phyloP scores from a whole-genome alignment of 306 rosid species.

The Medicago truncatula region MtrunA17r5.0-ANR NC_053042.1:12519501-12520000 shows the following conservation, averaged over 20 bases:
- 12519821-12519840: constrained; percentile 25
- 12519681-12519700: constrained; percentile 18
- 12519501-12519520: too few species aligned
- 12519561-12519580: not conserved
- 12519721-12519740: constrained; percentile 3
- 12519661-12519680: constrained; percentile 18
- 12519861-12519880: constrained; percentile 43
- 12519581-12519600: not conserved
- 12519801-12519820: not conserved
- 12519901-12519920: constrained; percentile 35
- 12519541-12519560: not conserved
- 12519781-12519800: not conserved
- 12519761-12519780: not conserved
- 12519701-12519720: constrained; percentile 14
- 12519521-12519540: not conserved
- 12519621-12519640: constrained; percentile 8
- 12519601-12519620: not conserved
- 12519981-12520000: not conserved
- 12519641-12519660: not conserved
- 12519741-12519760: constrained; percentile 26
- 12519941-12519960: constrained; percentile 34
- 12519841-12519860: constrained; percentile 19
- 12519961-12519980: constrained; percentile 34
- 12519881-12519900: constrained; percentile 41
- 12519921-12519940: constrained; percentile 55